These are phyloP conservation scores for Plasmopara viticola DNA, from an alignment of 352 stramenopile genomes.

Conservation along the genomic window DNA sequence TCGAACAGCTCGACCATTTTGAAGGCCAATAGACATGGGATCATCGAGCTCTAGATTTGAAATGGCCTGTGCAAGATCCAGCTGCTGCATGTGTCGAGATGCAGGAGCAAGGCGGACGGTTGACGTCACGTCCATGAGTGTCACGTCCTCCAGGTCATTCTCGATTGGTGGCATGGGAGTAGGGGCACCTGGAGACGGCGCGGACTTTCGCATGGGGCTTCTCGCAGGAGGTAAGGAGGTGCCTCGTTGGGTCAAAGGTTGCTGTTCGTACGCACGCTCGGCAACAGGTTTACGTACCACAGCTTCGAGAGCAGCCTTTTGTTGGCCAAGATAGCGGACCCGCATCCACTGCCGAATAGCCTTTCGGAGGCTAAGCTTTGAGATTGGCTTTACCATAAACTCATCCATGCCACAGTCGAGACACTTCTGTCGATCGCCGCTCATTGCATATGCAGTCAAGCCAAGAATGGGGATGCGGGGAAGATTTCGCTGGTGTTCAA, in stretches of 20 bases:
- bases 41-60: slow-evolving; percentile 81
- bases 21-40: slow-evolving; percentile 60
- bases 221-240: no score
- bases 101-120: slow-evolving; percentile 35
- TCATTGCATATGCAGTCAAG: slow-evolving; percentile 84
- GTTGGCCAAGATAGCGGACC: slow-evolving; percentile 53
- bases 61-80: slow-evolving; percentile 74
- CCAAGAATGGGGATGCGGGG: slow-evolving; percentile 76
- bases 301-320: slow-evolving; percentile 18
- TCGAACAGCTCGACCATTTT: slow-evolving; percentile 26
- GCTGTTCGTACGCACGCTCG: no score
- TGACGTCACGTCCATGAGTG: slow-evolving; percentile 23
- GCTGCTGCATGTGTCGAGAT: slow-evolving; percentile 63
- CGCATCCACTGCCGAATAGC: slow-evolving; percentile 79
- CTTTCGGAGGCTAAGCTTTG: slow-evolving; percentile 49
- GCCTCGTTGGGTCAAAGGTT: no score
- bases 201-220: no score
- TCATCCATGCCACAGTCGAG: slow-evolving; percentile 81
- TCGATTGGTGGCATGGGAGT: slow-evolving; percentile 5
- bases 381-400: slow-evolving; percentile 84
- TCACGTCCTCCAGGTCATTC: slow-evolving; percentile 11
- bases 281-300: no score
- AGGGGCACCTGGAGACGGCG: slow-evolving; percentile 8
- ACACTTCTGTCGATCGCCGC: slow-evolving; percentile 75
- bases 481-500: slow-evolving; percentile 61